Percentiles rank a stretch among this genome's conserved stretches.
Evolutionary conservation across 257 asterid genomes (phyloP).

Genomic region (Solanum corneliomulleri): DNA sequence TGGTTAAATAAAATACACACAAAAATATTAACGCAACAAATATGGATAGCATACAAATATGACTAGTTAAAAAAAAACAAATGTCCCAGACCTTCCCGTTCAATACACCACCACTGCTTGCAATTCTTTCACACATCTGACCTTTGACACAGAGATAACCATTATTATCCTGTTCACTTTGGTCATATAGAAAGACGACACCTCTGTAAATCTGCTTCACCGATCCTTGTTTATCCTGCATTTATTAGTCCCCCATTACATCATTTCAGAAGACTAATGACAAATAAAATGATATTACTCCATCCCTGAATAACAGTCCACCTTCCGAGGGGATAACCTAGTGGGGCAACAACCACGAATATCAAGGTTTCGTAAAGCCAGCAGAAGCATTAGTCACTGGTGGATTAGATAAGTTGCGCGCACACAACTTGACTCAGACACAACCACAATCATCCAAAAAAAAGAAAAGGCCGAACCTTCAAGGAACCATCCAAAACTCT

Average conservation of each 20-base stretch:
- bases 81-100: slow-evolving; percentile 49
- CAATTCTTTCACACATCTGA: slow-evolving; percentile 62
- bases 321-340: neutral
- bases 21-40: neutral
- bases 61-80: neutral
- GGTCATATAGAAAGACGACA: slow-evolving; percentile 57
- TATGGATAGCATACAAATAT: neutral
- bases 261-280: neutral
- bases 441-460: neutral
- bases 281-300: neutral
- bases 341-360: neutral
- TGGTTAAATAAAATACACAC: slow-evolving; percentile 12
- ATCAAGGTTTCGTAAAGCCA: neutral
- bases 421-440: neutral
- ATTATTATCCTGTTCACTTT: slow-evolving; percentile 44
- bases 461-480: slow-evolving; percentile 37
- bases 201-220: slow-evolving; percentile 81
- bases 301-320: neutral
- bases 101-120: slow-evolving; percentile 27
- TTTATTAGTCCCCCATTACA: neutral
- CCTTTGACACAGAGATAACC: slow-evolving; percentile 70
- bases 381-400: neutral
- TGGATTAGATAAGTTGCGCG: neutral
- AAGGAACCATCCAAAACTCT: slow-evolving; percentile 70
- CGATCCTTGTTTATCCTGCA: slow-evolving; percentile 77